phyloP scores from a whole-genome alignment of 2,329 filamentous ascomycete genomes.

The Endothia cerciana region DNA sequence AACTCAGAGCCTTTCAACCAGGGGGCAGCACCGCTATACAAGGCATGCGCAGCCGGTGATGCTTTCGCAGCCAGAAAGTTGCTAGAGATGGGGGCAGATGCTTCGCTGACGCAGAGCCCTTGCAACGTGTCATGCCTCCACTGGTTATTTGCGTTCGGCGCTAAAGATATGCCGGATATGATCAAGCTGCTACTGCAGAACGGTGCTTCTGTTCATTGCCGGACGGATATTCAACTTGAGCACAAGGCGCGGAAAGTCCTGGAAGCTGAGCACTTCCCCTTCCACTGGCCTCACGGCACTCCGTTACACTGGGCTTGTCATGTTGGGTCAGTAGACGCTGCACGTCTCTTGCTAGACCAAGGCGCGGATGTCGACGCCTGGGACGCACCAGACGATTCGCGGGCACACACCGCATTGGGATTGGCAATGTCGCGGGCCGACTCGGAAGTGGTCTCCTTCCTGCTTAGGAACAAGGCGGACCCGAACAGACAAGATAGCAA shows the following conservation, averaged over 20 bases:
- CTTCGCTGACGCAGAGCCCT: not conserved
- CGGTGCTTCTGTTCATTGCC: not conserved
- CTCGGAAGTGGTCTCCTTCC: not conserved
- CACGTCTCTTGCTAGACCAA: not conserved
- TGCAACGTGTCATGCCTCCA: not conserved
- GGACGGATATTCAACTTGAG: not conserved
- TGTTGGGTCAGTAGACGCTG: not conserved
- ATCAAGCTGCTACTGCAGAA: not conserved
- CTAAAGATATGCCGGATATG: not conserved
- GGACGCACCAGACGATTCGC: not conserved
- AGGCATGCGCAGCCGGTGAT: not conserved
- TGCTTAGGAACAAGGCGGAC: not conserved
- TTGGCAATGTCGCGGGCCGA: not conserved
- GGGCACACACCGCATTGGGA: not conserved
- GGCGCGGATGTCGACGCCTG: not conserved
- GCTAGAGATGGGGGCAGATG: not conserved
- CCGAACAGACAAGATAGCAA: not conserved
- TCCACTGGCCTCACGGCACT: not conserved
- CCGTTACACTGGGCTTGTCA: not conserved
- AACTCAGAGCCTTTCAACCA: not conserved
- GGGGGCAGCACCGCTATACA: not conserved
- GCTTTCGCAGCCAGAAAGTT: not conserved
- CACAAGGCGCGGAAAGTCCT: not conserved
- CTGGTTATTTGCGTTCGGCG: not conserved
- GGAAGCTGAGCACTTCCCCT: not conserved